Evolutionary conservation across 2,329 filamentous ascomycete species (phyloP), one percentile per base, ranked within the genome.

Genomic region (Neopestalotiopsis clavispora): DNA sequence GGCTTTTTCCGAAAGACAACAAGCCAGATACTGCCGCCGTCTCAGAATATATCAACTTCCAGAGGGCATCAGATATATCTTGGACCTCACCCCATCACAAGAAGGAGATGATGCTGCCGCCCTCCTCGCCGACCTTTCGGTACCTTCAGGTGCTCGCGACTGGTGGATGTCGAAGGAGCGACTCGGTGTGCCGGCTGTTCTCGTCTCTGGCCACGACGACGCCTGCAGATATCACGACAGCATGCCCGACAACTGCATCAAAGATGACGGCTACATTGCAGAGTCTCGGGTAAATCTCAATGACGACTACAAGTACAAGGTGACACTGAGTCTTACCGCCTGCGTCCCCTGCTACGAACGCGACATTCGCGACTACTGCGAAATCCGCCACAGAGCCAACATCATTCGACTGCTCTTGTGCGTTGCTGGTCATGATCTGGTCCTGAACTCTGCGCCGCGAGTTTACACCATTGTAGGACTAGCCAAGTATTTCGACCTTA

Each of bases 381-480:
- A 86, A 1, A 79, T 89, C 7, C 87, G 91, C 2, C 91, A 93
- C 74, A 82, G 88, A 13, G 86, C 86, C 34, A 86, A 86, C 23
- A 88, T 96, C 42, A 83, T 92, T 60, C 84, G 90, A 1, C 80
- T 93, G 0, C 80, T 93, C 4, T 83, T 87, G 72, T 82, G 86
- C 12, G 84, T 93, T 56, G 83, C 88, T 71, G 86, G 86, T 2
- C 81, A 85, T 3, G 80, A 84, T 28, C 82, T 89, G 0, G 80
- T 83, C 1, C 77, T 94, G 14, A 87, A 93, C 77, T 92, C 90
- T 0, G 91, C 91, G 0, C 83, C 86, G 12, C 89, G 91, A 14
- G 79, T 92, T 49, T 93, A 89, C 84, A 92, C 90, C 0, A 83
- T 92, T n/a, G 86, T 89, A 42, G 87, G 86, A 3, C 77, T 93